A percentile compares a stretch with the other conserved stretches of the same genome.
phyloP scores from a whole-genome alignment of 169 alveolate genomes.

The Plasmodium vivax region DNA sequence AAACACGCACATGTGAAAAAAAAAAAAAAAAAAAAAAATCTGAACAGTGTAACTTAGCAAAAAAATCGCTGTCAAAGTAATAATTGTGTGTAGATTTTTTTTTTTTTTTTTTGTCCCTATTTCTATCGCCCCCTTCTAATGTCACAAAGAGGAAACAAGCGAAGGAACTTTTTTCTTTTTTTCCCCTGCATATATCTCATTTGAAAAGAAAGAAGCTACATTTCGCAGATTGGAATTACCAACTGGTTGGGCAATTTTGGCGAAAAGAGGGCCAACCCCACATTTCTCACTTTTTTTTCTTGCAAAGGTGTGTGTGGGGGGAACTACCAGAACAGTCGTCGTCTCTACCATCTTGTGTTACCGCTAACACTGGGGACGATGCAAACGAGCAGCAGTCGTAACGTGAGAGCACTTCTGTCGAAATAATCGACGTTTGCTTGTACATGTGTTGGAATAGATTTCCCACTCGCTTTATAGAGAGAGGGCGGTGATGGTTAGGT shows the following conservation, averaged over 20 bases:
- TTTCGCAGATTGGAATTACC: background rate
- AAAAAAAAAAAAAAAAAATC: background rate
- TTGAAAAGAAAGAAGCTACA: background rate
- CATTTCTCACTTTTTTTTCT: background rate
- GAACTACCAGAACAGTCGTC: background rate
- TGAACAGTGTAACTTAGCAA: too few species aligned
- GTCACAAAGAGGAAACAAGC: background rate
- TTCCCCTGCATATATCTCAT: too few species aligned
- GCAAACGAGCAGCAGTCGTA: background rate
- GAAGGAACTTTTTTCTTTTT: background rate
- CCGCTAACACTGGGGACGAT: background rate
- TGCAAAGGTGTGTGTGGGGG: background rate
- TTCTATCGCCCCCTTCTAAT: background rate
- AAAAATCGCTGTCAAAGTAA: too few species aligned
- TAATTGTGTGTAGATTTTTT: too few species aligned
- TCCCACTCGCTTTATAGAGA: background rate
- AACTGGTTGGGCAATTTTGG: background rate
- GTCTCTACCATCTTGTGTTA: background rate
- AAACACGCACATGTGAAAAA: background rate
- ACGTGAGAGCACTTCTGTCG: background rate
- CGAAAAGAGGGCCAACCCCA: background rate
- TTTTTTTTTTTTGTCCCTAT: too few species aligned
- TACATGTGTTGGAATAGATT: background rate
- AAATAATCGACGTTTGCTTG: background rate
- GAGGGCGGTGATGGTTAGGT: background rate